These are phyloP conservation scores for Aspergillus sp. DNA, from an alignment of 2,329 filamentous ascomycete species.

Conservation along the genomic window DNA sequence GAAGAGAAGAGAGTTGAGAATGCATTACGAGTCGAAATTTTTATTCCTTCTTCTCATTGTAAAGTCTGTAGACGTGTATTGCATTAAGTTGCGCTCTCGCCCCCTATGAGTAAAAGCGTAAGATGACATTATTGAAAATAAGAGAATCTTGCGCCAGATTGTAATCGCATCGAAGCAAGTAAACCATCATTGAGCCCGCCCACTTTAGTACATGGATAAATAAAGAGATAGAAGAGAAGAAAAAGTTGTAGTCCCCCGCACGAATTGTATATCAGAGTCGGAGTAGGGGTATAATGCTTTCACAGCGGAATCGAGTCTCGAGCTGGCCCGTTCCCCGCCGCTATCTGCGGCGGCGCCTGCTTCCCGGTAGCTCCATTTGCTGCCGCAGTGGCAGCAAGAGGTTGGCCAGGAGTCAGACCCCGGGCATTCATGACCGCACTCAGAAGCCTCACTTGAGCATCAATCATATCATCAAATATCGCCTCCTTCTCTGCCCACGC, in stretches of 20 bases:
- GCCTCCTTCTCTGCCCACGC: slow-evolving; percentile 49
- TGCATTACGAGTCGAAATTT: not conserved
- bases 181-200: not conserved
- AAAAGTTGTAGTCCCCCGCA: not conserved
- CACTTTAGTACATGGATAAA: not conserved
- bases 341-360: not conserved
- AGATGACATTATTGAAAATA: not conserved
- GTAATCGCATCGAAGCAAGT: not conserved
- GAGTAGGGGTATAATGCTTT: not conserved
- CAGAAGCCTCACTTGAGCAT: slow-evolving; percentile 46
- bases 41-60: not conserved
- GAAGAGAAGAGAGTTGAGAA: not conserved
- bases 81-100: not conserved
- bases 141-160: not conserved
- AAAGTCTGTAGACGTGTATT: not conserved
- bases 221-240: not conserved
- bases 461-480: slow-evolving; percentile 49
- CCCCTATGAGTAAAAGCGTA: not conserved
- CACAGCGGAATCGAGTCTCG: slow-evolving; percentile 9
- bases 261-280: not conserved
- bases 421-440: slow-evolving; percentile 30
- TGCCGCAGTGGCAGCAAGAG: not conserved
- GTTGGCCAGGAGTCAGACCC: not conserved
- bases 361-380: slow-evolving; percentile 6
- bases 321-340: slow-evolving; percentile 3